Percentiles rank a stretch among this genome's conserved stretches.
These are phyloP conservation scores for Cornus florida DNA, from an alignment of 148 eudicot genomes.

Conservation along the genomic window DNA sequence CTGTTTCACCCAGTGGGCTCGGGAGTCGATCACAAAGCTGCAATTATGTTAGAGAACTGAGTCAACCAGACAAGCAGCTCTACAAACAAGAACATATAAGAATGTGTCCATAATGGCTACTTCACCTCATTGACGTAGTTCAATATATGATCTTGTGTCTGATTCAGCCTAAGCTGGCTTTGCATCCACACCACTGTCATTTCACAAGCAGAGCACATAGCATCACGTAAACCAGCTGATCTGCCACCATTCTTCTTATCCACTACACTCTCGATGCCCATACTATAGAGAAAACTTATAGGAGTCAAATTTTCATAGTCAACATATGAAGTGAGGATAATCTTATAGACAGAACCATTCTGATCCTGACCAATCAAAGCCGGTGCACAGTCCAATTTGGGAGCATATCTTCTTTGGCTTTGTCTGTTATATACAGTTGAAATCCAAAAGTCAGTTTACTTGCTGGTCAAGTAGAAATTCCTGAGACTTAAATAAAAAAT, in stretches of 20 bases:
- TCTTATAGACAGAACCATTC: not conserved
- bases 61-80: not conserved
- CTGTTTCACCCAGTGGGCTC: slow-evolving; percentile 50
- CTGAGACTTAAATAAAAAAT: too few relatives aligned
- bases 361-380: slow-evolving; percentile 48
- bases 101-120: not conserved
- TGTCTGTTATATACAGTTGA: slow-evolving; percentile 30
- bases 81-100: not conserved
- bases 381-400: slow-evolving; percentile 59
- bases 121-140: slow-evolving; percentile 64
- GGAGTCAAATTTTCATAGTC: not conserved
- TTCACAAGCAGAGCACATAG: slow-evolving; percentile 80
- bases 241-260: slow-evolving; percentile 34
- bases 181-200: slow-evolving; percentile 95
- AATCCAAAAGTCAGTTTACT: not conserved
- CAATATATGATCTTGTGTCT: slow-evolving; percentile 65
- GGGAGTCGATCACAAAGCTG: slow-evolving; percentile 59
- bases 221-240: slow-evolving; percentile 42
- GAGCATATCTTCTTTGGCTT: slow-evolving; percentile 70
- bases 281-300: slow-evolving; percentile 21
- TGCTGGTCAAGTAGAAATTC: not conserved
- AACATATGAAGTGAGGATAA: not conserved
- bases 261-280: slow-evolving; percentile 68
- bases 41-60: not conserved
- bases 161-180: slow-evolving; percentile 64